Percentiles rank a stretch among this genome's conserved stretches.
Conservation (phyloP, 2,329 filamentous ascomycete species). For the Penicillium psychrosexuale region DNA sequence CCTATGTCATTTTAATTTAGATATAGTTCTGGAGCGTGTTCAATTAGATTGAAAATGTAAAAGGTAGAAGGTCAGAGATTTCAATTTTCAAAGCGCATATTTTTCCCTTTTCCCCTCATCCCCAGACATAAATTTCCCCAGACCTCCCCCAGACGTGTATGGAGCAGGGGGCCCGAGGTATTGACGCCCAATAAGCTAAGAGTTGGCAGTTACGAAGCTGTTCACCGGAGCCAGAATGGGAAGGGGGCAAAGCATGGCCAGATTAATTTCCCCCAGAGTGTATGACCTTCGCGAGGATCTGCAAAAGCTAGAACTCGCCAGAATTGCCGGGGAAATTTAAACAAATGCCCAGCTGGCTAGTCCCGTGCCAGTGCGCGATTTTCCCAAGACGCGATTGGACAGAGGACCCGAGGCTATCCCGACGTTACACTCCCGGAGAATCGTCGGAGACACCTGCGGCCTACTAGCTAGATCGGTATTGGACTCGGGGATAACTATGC, state of each 20-base stretch:
- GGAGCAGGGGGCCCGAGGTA: neutral
- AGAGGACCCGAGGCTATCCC: conserved; percentile 13
- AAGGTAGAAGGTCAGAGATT: neutral
- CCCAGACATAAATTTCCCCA: conserved; percentile 2
- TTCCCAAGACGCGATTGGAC: conserved; percentile 20
- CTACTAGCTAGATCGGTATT: neutral
- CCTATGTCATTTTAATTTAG: neutral
- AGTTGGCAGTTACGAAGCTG: neutral
- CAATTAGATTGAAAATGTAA: neutral
- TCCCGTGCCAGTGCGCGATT: conserved; percentile 9
- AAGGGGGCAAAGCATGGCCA: neutral
- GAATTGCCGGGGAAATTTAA: neutral
- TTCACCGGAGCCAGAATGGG: conserved; percentile 15
- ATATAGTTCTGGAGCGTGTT: neutral
- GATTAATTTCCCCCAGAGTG: neutral
- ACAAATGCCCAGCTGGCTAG: neutral
- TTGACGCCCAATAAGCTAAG: neutral
- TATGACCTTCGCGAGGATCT: neutral
- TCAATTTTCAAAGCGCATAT: neutral
- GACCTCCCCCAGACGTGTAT: conserved; percentile 1
- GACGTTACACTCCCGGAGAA: conserved; percentile 15
- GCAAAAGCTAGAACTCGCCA: neutral
- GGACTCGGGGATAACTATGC: neutral
- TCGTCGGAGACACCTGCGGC: neutral
- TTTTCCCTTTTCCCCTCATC: conserved; percentile 3